These are phyloP conservation scores for Beta vulgaris DNA, from an alignment of 148 eudicot genomes.

Conservation along the genomic window DNA sequence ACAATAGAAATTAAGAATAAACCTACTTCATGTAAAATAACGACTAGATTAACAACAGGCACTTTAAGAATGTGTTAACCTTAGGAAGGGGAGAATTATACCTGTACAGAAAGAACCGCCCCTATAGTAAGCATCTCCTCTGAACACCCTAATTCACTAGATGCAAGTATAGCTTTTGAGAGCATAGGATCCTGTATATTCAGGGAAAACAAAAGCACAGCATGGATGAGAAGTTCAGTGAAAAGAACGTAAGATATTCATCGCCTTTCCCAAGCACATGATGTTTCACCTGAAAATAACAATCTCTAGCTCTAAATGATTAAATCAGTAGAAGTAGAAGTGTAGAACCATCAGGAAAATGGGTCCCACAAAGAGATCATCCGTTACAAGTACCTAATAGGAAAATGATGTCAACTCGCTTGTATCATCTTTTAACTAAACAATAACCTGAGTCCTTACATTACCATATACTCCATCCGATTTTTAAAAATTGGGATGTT, in stretches of 20 bases:
- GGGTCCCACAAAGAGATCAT: no score
- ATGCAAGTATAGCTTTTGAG: slow-evolving; percentile 84
- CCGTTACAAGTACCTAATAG: not conserved
- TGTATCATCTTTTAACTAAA: not conserved
- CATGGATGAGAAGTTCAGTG: not conserved
- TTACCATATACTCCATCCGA: no score
- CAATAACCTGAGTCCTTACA: no score
- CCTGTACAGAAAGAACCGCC: slow-evolving; percentile 90
- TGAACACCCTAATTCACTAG: slow-evolving; percentile 76
- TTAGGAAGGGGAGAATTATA: slow-evolving; percentile 15
- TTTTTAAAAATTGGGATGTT: no score
- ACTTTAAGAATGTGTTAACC: not conserved
- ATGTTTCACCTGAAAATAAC: no score
- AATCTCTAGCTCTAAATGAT: no score
- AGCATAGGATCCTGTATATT: slow-evolving; percentile 82
- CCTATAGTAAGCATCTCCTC: slow-evolving; percentile 92
- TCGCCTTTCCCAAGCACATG: no score
- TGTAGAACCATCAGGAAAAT: no score
- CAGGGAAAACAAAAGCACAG: not conserved
- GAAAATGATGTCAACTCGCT: not conserved
- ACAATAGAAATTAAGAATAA: not conserved
- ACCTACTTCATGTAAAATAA: not conserved
- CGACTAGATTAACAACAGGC: not conserved
- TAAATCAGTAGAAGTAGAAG: no score
- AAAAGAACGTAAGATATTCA: no score